Evolutionary conservation across 371 early-diverging fungal genomes (phyloP), one percentile per base, ranked within the genome.

Genomic region (Blastocladiella emersonii): DNA sequence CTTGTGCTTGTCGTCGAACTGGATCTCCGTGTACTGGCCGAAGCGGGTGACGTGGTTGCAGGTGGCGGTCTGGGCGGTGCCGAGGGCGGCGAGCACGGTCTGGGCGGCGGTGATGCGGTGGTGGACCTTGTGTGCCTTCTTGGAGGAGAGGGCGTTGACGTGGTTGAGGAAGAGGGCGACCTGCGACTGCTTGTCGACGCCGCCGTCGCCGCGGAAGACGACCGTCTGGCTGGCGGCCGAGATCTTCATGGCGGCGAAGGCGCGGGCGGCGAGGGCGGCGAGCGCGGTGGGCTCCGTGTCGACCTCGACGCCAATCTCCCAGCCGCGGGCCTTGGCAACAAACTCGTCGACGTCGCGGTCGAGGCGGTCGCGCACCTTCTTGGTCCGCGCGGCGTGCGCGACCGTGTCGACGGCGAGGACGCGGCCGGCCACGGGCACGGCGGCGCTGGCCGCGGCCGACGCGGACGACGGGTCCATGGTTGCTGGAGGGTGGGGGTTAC

Each of bases 41-140:
- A 81, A 85, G 17, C 86, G 72, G 23, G 82, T 81, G 15, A 81
- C 76, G 67, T 85, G 82, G 63, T 76, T 72, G 72, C 86, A 85
- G 23, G 76, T 64, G 12, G 67, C 62, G 13, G 88, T 85, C 45
- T 73, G 70, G 8, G 83, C 82, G 73, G 85, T 86, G 35, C 86
- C 86, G 74, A 76, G 69, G 19, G 74, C 67, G 61, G 81, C 80
- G 13, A 84, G 63, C 57, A 81, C 65, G 39, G 60, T 41, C 27
- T 63, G 51, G 1, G 70, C 63, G 25, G 64, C 63, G 34, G 65
- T 34, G 27, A 72, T 64, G 27, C 67, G 67, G 21, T 57, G 45
- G 51, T 72, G 68, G 25, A 73, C 56, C 60, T 67, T 62, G 55
- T 62, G 62, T n/a, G 57, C 27, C 45, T 62, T 45, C 49, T 67